phyloP scores from a whole-genome alignment of 164 flowering plant species.

The Magnolia sinica region DNA sequence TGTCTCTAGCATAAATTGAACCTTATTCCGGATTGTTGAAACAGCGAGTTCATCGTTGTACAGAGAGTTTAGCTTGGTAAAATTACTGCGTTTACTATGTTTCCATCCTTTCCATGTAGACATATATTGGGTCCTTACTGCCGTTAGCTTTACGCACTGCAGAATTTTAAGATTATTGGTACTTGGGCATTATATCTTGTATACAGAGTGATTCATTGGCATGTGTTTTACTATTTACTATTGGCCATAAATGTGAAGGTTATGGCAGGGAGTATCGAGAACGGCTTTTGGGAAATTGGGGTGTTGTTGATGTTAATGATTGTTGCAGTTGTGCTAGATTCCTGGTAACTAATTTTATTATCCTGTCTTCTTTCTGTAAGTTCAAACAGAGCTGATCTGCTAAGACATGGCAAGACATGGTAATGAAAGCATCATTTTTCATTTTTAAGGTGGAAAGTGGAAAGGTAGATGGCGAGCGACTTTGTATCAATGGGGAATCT shows the following conservation, averaged over 20 bases:
- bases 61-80: too few relatives aligned
- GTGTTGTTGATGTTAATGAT: conserved; percentile 92
- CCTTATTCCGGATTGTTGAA: not conserved
- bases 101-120: not conserved
- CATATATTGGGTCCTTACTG: not conserved
- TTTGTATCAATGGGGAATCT: conserved; percentile 87
- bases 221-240: not conserved
- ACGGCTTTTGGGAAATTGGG: conserved; percentile 78
- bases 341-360: conserved; percentile 46
- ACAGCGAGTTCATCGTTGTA: not conserved
- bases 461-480: conserved; percentile 70
- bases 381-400: not conserved
- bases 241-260: conserved; percentile 44
- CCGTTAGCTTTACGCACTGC: too few relatives aligned
- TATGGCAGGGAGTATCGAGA: conserved; percentile 94
- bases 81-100: too few relatives aligned
- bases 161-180: not conserved
- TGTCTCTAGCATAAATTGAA: not conserved
- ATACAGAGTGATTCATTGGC: too few relatives aligned
- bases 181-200: not conserved
- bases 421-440: conserved; percentile 12
- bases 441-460: conserved; percentile 67
- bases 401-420: not conserved
- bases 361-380: not conserved
- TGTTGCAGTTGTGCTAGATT: conserved; percentile 93